Percentiles rank a stretch among this genome's conserved stretches.
Evolutionary conservation across 2,329 filamentous ascomycete species (phyloP).

Genomic region (Aspergillus floridensis): DNA sequence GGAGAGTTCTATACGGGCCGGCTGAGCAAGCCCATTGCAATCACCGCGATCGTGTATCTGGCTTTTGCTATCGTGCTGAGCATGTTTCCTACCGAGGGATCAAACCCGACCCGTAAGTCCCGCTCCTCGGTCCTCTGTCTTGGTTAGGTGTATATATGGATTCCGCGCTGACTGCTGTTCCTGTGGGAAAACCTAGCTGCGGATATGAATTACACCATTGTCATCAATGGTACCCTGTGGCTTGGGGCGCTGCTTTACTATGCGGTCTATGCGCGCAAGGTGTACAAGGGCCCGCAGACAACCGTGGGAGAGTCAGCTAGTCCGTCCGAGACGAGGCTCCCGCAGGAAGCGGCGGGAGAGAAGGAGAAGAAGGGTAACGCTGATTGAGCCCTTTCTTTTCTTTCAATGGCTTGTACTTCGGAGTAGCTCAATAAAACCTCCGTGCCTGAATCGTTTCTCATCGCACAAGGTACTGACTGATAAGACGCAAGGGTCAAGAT

Average conservation of each 20-base stretch:
- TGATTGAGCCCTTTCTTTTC: background rate
- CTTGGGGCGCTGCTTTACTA: conserved; percentile 56
- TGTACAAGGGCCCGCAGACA: conserved; percentile 59
- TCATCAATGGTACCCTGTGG: conserved; percentile 60
- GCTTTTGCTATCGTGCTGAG: conserved; percentile 54
- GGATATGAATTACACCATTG: conserved; percentile 62
- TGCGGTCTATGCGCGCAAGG: conserved; percentile 56
- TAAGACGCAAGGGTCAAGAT: too few relatives aligned
- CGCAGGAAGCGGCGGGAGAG: background rate
- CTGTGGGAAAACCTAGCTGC: conserved; percentile 27
- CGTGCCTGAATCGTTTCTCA: too few relatives aligned
- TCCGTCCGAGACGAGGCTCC: conserved; percentile 8
- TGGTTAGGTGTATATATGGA: background rate
- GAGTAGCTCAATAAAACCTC: too few relatives aligned
- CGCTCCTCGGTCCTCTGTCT: background rate
- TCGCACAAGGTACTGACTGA: too few relatives aligned
- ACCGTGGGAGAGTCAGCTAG: conserved; percentile 45
- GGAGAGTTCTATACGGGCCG: conserved; percentile 59
- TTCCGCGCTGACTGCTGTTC: too few relatives aligned
- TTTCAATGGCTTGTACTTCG: too few relatives aligned
- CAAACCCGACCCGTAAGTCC: conserved; percentile 47
- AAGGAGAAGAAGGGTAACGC: background rate
- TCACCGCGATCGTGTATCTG: conserved; percentile 54
- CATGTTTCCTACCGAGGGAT: conserved; percentile 60
- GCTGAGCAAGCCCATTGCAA: conserved; percentile 54